Conservation (phyloP, 78 protist genomes). For the Speleostelium caveatum region DNA sequence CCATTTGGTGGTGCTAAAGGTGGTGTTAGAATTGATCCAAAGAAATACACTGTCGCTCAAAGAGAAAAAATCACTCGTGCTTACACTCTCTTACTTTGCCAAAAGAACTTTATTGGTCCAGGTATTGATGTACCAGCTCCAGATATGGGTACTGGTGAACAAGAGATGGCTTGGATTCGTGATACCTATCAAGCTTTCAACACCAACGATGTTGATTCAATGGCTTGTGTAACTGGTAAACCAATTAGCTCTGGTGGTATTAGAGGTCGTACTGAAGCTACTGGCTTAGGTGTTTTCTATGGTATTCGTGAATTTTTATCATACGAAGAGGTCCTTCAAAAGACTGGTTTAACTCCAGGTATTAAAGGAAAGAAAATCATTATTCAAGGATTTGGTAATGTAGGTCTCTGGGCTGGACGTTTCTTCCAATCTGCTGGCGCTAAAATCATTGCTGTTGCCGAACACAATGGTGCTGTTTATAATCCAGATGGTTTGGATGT, state of each 20-base stretch:
- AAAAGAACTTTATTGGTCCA: conserved; percentile 93
- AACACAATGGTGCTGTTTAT: conserved; percentile 87
- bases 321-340: conserved; percentile 75
- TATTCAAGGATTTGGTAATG: conserved; percentile 95
- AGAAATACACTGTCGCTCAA: conserved; percentile 88
- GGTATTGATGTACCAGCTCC: conserved; percentile 96
- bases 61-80: conserved; percentile 93
- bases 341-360: conserved; percentile 86
- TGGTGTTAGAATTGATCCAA: conserved; percentile 93
- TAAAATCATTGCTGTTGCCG: conserved; percentile 90
- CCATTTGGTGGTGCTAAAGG: conserved; percentile 97
- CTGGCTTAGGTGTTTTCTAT: conserved; percentile 95
- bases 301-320: conserved; percentile 86
- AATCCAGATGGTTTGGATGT: conserved; percentile 84
- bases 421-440: conserved; percentile 87
- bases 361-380: conserved; percentile 81
- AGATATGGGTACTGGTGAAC: conserved; percentile 94
- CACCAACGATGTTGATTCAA: conserved; percentile 77
- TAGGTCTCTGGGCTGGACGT: conserved; percentile 90
- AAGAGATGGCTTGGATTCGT: conserved; percentile 95
- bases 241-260: conserved; percentile 93
- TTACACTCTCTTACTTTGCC: conserved; percentile 88
- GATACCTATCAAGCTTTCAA: conserved; percentile 87
- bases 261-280: conserved; percentile 95
- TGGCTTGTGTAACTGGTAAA: conserved; percentile 96